phyloP scores from a whole-genome alignment of 352 stramenopile species.

The Phytopythium kandeliae region DNA sequence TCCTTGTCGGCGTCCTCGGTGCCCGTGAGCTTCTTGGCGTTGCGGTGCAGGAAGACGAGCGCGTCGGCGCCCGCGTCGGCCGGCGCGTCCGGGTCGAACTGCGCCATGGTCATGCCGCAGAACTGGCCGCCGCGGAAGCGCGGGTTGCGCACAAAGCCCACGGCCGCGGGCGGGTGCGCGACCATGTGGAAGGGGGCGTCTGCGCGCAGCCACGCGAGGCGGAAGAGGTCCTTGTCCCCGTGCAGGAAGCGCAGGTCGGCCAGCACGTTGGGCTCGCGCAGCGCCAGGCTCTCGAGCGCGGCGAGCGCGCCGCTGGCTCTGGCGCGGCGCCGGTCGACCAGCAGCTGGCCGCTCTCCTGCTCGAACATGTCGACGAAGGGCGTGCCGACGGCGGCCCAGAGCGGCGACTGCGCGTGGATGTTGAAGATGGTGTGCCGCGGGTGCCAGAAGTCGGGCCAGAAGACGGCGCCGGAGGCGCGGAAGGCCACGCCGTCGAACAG shows the following conservation, averaged over 20 bases:
- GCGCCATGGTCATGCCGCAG: conserved; percentile 48
- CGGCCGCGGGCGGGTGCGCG: conserved; percentile 24
- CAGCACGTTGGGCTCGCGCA: conserved; percentile 31
- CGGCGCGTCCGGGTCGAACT: conserved; percentile 21
- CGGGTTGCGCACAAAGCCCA: too few relatives aligned
- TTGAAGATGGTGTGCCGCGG: conserved; percentile 55
- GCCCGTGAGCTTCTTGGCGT: conserved; percentile 29
- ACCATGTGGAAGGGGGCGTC: conserved; percentile 47
- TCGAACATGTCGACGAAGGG: conserved; percentile 60
- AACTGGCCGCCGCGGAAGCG: conserved; percentile 16
- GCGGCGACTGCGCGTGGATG: conserved; percentile 35
- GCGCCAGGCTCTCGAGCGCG: conserved; percentile 30
- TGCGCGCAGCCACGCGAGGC: conserved; percentile 46
- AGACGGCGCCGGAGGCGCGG: conserved; percentile 28
- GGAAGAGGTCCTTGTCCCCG: conserved; percentile 65
- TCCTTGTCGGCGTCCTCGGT: background rate
- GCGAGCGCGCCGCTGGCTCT: conserved; percentile 16
- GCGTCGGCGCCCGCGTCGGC: conserved; percentile 3
- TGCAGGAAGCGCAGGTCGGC: conserved; percentile 25
- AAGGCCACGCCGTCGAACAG: conserved; percentile 41
- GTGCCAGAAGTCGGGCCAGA: conserved; percentile 61
- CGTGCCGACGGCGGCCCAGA: conserved; percentile 45
- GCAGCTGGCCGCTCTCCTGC: conserved; percentile 58
- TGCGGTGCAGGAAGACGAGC: conserved; percentile 47
- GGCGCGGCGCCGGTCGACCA: conserved; percentile 41